Percentiles rank a stretch among this genome's conserved stretches.
These are phyloP conservation scores for Penicillium occitanis DNA, from an alignment of 2,329 filamentous ascomycete species.

Conservation along the genomic window DNA sequence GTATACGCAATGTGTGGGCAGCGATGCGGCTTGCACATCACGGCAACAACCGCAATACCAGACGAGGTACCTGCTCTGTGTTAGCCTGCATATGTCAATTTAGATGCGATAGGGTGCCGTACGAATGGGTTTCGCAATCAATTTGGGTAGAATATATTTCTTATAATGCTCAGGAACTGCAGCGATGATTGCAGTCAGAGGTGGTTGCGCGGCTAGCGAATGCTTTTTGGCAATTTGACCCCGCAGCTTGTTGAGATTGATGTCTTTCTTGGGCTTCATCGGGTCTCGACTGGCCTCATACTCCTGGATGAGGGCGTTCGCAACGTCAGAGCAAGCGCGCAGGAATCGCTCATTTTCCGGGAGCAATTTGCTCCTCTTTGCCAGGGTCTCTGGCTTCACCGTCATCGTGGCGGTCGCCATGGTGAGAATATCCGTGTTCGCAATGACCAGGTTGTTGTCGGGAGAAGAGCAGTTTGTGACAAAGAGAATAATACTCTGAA, in stretches of 20 bases:
- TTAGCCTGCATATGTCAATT: background rate
- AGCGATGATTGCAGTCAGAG: constrained; percentile 93
- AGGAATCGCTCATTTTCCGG: constrained; percentile 95
- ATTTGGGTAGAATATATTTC: constrained; percentile 94
- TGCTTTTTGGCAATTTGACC: constrained; percentile 92
- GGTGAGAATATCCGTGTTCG: constrained; percentile 30
- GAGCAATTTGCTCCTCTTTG: constrained; percentile 73
- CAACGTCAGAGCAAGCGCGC: constrained; percentile 92
- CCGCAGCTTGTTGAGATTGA: constrained; percentile 88
- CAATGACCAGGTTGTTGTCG: background rate
- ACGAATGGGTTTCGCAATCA: constrained; percentile 96
- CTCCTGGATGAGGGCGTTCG: constrained; percentile 89
- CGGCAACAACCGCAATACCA: constrained; percentile 95
- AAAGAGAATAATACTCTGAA: background rate
- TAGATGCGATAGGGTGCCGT: constrained; percentile 33
- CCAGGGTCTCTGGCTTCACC: constrained; percentile 55
- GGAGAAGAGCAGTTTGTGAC: background rate
- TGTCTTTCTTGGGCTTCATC: constrained; percentile 72
- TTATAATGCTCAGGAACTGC: constrained; percentile 99
- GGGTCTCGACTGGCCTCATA: constrained; percentile 78
- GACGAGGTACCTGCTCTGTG: constrained; percentile 73
- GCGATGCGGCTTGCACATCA: constrained; percentile 98
- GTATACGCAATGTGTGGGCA: constrained; percentile 98
- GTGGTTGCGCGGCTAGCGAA: constrained; percentile 80
- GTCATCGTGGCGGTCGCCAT: constrained; percentile 62